phyloP scores from a whole-genome alignment of 768 basidiomycete genomes.

The Obba rivulosa region DNA sequence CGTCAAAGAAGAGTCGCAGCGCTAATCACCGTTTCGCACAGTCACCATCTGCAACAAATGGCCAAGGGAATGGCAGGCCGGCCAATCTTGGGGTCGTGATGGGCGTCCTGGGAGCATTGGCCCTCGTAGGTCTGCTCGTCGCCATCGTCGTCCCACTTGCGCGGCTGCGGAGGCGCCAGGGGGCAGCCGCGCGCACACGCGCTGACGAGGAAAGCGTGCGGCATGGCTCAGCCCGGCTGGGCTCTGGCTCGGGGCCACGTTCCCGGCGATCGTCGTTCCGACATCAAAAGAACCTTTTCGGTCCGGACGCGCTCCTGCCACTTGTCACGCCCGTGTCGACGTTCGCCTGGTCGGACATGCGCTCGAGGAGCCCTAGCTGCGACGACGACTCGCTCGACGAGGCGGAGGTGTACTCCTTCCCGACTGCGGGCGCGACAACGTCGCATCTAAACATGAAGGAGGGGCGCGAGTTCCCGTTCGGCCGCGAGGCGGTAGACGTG shows the following conservation, averaged over 20 bases:
- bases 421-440: constrained; percentile 16
- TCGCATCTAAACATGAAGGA: constrained; percentile 8
- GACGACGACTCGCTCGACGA: constrained; percentile 10
- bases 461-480: no score
- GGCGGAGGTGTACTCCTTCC: constrained; percentile 8
- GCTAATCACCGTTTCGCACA: constrained; percentile 7
- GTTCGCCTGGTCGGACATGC: constrained; percentile 23
- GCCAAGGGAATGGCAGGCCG: background rate
- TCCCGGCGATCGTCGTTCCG: constrained; percentile 15
- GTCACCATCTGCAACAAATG: background rate
- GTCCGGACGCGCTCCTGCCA: constrained; percentile 19
- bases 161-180: background rate
- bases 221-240: no score
- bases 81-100: constrained; percentile 4
- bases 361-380: constrained; percentile 14
- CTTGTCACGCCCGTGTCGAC: constrained; percentile 21
- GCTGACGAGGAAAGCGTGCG: no score
- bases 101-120: constrained; percentile 7
- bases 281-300: constrained; percentile 19
- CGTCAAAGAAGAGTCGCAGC: constrained; percentile 1
- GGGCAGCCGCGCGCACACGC: background rate
- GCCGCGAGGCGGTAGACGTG: background rate
- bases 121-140: constrained; percentile 4
- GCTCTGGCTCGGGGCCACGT: background rate
- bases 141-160: constrained; percentile 3